Evolutionary conservation across 2,329 filamentous ascomycete species (phyloP), one percentile per base, ranked within the genome.

Genomic region (Verticillium klebahnii): DNA sequence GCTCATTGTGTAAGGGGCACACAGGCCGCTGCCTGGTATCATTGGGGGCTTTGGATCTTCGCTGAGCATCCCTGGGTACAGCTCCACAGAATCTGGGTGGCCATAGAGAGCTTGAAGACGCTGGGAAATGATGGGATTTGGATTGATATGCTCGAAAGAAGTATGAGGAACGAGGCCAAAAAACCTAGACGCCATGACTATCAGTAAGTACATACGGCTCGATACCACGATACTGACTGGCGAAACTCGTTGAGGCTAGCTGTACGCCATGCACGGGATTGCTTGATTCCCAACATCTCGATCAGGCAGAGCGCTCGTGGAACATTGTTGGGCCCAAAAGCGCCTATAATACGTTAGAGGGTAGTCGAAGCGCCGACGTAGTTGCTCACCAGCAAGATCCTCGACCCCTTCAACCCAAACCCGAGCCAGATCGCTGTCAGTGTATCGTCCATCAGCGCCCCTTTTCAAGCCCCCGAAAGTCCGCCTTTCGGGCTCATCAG

Each of bases 221-320:
- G n/a, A 12, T 17, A 3, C 23, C 14, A 17, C 2, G 9, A 15
- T 14, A 11, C 36, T 39, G 12, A 58, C 64, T 85, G 81, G 56
- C 85, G 77, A 73, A 88, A 87, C 70, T 88, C 86, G 63, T 89
- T 88, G 61, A 89, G 74, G 0, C 83, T 83, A 4, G 81, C 83
- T 6, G 85, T 73, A 57, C 83, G 81, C 85, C 85, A 88, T 19
- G 78, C 75, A 36, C 86, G 78, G 0, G 83, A 77, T 67, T 86
- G 85, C 62, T 82, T 74, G 60, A 88, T 88, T 54, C 85, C 85
- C 6, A 88, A 75, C 8, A 88, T 81, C 64, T 87, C 85, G 7
- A 88, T 80, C 1, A 80, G 79, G 61, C 80, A 80, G 66, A 88
- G 75, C 4, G 81, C 78, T 60, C 80, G 81, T 1, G 86, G 86